phyloP scores from a whole-genome alignment of 495 filamentous ascomycete species.

The Gamarada debralockiae region DNA sequence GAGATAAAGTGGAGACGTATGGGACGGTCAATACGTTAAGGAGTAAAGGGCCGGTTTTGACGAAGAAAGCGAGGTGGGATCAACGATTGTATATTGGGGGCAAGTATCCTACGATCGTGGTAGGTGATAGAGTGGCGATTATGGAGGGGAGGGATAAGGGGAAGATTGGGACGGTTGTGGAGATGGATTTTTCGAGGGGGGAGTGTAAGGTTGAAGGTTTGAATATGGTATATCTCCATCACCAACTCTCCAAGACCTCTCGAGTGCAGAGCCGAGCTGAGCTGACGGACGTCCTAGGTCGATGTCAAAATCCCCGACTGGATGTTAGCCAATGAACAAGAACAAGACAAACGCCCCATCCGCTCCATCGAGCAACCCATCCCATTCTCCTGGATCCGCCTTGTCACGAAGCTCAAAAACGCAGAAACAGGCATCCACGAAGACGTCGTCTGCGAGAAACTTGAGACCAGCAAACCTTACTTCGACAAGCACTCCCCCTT shows the following conservation, averaged over 20 bases:
- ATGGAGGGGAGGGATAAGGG: conserved; percentile 73
- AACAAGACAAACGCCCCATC: conserved; percentile 38
- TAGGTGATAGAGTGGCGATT: conserved; percentile 74
- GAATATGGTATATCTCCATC: conserved; percentile 56
- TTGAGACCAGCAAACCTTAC: conserved; percentile 41
- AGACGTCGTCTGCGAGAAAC: conserved; percentile 72
- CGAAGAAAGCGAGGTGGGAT: conserved; percentile 36
- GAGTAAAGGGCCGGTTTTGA: conserved; percentile 1
- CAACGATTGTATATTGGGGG: conserved; percentile 31
- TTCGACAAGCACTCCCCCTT: conserved; percentile 32
- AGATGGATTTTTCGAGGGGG: conserved; percentile 53
- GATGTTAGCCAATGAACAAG: conserved; percentile 32
- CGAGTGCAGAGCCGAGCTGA: too few relatives aligned
- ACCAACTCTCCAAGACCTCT: background rate
- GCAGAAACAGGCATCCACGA: conserved; percentile 53
- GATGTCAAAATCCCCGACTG: conserved; percentile 55
- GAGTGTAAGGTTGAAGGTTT: conserved; percentile 58
- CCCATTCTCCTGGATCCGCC: conserved; percentile 65
- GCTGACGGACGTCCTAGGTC: conserved; percentile 34
- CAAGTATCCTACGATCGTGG: conserved; percentile 58
- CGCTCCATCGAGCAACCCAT: conserved; percentile 47
- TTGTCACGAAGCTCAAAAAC: conserved; percentile 72
- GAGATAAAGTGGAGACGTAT: conserved; percentile 28
- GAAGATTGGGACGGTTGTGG: conserved; percentile 65
- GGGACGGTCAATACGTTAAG: conserved; percentile 14